phyloP scores from a whole-genome alignment of 1,284 basidiomycete species.

The Sutorius eximius region DNA sequence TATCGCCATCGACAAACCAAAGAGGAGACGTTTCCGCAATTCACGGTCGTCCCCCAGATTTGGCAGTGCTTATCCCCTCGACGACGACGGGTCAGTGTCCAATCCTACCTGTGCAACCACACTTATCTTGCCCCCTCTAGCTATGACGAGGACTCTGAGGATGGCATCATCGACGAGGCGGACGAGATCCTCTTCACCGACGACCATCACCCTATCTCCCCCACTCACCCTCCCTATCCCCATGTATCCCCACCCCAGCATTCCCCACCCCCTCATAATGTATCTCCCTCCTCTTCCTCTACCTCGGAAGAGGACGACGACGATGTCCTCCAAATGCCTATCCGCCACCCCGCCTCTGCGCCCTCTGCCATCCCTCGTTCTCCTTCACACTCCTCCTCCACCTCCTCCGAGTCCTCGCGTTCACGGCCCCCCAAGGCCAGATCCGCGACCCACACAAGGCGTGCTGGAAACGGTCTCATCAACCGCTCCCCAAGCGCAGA shows the following conservation, averaged over 20 bases:
- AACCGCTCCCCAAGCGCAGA: slow-evolving; percentile 42
- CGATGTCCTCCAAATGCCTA: slow-evolving; percentile 29
- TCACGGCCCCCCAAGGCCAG: slow-evolving; percentile 23
- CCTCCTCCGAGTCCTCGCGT: slow-evolving; percentile 39
- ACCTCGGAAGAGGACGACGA: slow-evolving; percentile 34
- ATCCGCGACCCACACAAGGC: slow-evolving; percentile 12
- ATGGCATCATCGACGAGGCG: slow-evolving; percentile 39
- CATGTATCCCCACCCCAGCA: slow-evolving; percentile 17
- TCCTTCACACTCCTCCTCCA: slow-evolving; percentile 36
- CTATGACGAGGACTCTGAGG: slow-evolving; percentile 66
- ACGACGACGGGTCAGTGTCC: slow-evolving; percentile 61
- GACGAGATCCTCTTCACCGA: slow-evolving; percentile 35
- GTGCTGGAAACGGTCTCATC: slow-evolving; percentile 24
- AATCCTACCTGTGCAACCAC: background rate
- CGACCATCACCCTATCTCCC: slow-evolving; percentile 21
- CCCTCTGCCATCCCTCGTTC: slow-evolving; percentile 19
- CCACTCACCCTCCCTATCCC: slow-evolving; percentile 10
- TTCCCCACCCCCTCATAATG: slow-evolving; percentile 24
- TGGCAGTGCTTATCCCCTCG: slow-evolving; percentile 31
- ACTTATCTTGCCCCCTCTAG: slow-evolving; percentile 34
- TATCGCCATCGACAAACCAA: slow-evolving; percentile 86
- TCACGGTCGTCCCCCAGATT: slow-evolving; percentile 13
- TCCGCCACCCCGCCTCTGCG: slow-evolving; percentile 20
- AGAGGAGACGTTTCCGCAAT: slow-evolving; percentile 24
- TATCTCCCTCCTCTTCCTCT: slow-evolving; percentile 39